Base-by-base conservation (phyloP, 2,329 filamentous ascomycete species). In the Talaromyces marneffei region DNA sequence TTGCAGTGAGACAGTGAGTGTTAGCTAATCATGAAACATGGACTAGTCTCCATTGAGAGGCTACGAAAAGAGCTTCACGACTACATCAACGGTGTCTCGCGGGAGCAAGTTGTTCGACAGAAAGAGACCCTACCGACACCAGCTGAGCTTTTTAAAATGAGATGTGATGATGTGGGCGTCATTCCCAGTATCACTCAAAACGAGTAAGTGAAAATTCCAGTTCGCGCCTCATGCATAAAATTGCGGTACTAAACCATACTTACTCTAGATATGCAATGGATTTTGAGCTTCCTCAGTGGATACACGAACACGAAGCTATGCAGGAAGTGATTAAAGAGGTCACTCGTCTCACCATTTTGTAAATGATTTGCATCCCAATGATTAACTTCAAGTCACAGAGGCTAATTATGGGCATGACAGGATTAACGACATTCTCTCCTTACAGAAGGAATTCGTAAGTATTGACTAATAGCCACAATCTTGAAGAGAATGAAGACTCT, bases 141-240 rank as follows among this genome's bases (percentile, higher is more conserved):
- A 25, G 52, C 52, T 27, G 52, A 55, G 35, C 52, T 55, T 39
- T 55, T 55, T 18, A 40, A 55, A 25, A 55, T 55, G 52, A 23
- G 52, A 29, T 55, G 52, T 29, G 23, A 55, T 40, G 52, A 55
- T 4, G 52, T 40, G 14, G 52, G 52, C 29, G 52, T 55, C 3
- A 55, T 55, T 40, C 52, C 52, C 20, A 55, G 52, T 55, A 55
- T 55, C 8, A 55, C 52, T 27, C 52, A 40, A 35, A 55, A 55
- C 52, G 52, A 55, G 52, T 55, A 55, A 9, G 52, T 40, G 5
- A 39, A 40, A 20, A 2, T 2, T 18, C 18, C 23, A 44, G 6
- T 20, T 39, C 20, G 12, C 16, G 14, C 27, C 18, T 10, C 18
- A 20, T n/a, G 18, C 7, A 25, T 23, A 3, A 25, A 44, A 3